These are phyloP conservation scores for Fusarium pseudoanthophilum DNA, from an alignment of 2,329 filamentous ascomycete genomes.

Conservation along the genomic window DNA sequence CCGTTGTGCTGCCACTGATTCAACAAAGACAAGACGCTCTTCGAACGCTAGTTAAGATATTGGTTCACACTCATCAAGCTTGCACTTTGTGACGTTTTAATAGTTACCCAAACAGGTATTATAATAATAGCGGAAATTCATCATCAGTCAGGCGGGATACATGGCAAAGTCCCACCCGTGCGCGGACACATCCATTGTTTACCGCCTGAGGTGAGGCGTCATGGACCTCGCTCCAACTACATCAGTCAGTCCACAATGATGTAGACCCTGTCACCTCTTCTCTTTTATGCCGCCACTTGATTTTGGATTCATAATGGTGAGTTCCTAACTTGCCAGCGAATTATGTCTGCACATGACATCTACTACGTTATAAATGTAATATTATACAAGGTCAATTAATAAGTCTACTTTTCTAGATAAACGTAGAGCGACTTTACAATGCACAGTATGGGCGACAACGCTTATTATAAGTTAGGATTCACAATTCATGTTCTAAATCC, in stretches of 20 bases:
- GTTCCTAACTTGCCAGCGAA: not conserved
- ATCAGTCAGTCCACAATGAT: constrained; percentile 48
- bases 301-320: not conserved
- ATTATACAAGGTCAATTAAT: not conserved
- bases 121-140: not conserved
- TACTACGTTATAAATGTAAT: not conserved
- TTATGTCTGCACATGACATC: not conserved
- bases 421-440: not conserved
- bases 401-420: constrained; percentile 11
- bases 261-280: constrained; percentile 26
- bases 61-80: not conserved
- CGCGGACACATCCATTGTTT: constrained; percentile 23
- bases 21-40: not conserved
- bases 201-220: constrained; percentile 40
- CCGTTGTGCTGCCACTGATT: not conserved
- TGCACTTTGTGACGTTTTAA: not conserved
- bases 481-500: not conserved
- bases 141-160: constrained; percentile 20
- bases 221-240: constrained; percentile 39
- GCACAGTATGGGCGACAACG: not conserved
- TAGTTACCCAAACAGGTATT: not conserved
- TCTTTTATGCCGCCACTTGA: not conserved
- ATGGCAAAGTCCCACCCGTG: constrained; percentile 29
- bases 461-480: constrained; percentile 6
- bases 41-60: not conserved